Percentiles rank a stretch among this genome's conserved stretches.
Conservation (phyloP, 169 alveolate genomes). For the Babesia gibsoni region DNA sequence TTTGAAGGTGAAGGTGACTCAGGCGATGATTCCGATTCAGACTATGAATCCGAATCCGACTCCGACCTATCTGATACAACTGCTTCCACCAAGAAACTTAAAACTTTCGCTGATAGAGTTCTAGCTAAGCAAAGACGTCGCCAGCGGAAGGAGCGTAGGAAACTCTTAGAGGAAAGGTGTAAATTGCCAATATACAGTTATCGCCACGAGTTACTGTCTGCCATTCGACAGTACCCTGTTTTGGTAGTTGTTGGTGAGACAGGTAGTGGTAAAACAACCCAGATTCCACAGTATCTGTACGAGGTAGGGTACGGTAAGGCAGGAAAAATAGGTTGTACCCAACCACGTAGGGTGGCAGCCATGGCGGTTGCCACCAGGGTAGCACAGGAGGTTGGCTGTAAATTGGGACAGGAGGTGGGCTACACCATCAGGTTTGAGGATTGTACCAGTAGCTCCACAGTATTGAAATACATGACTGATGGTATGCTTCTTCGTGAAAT, state of each 20-base stretch:
- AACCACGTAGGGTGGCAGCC: conserved; percentile 99
- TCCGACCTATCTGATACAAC: conserved; percentile 19
- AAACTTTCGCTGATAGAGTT: conserved; percentile 43
- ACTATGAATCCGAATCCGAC: conserved; percentile 23
- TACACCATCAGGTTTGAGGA: conserved; percentile 95
- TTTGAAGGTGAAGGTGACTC: conserved; percentile 3
- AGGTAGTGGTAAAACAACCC: conserved; percentile 99
- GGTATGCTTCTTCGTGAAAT: conserved; percentile 98
- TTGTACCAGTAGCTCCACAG: conserved; percentile 93
- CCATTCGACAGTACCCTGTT: conserved; percentile 88
- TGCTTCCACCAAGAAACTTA: conserved; percentile 28
- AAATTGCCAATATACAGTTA: conserved; percentile 91
- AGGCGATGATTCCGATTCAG: conserved; percentile 11
- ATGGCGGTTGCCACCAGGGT: conserved; percentile 99
- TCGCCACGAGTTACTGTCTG: conserved; percentile 88
- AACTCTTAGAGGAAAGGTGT: conserved; percentile 70
- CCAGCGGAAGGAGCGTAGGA: conserved; percentile 60
- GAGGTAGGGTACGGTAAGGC: conserved; percentile 94
- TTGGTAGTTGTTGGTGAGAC: conserved; percentile 98
- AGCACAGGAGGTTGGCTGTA: conserved; percentile 95
- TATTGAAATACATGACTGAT: conserved; percentile 98
- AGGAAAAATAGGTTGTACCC: conserved; percentile 97
- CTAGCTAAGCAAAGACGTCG: conserved; percentile 53
- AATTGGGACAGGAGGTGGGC: conserved; percentile 97
- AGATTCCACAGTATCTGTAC: conserved; percentile 95